Percentiles rank a stretch among this genome's conserved stretches.
Evolutionary conservation across 192 early-diverging fungal species (phyloP).

Genomic region (Podila verticillata): DNA sequence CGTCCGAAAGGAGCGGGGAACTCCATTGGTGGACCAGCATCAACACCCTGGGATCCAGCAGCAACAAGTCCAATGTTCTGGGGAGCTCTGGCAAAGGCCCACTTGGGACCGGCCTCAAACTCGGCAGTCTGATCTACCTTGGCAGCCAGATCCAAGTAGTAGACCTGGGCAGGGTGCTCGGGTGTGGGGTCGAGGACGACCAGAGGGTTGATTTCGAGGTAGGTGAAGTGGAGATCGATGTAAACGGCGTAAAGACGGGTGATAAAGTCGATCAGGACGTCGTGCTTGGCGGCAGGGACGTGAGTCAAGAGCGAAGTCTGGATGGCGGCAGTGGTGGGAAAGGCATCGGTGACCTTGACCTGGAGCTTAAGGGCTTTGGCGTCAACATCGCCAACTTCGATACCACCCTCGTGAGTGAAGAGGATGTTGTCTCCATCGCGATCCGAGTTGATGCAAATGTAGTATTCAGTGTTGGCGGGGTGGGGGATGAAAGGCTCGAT

Average conservation of each 20-base stretch:
- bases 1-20: slow-evolving; percentile 99
- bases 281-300: slow-evolving; percentile 72
- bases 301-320: slow-evolving; percentile 72
- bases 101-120: slow-evolving; percentile 95
- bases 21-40: slow-evolving; percentile 89
- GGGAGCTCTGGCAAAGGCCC: slow-evolving; percentile 86
- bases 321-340: slow-evolving; percentile 76
- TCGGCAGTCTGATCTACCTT: slow-evolving; percentile 99
- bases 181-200: slow-evolving; percentile 85
- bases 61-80: slow-evolving; percentile 57
- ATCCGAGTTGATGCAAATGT: slow-evolving; percentile 95
- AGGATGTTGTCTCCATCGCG: slow-evolving; percentile 96
- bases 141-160: slow-evolving; percentile 95
- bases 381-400: slow-evolving; percentile 98
- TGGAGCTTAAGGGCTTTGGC: slow-evolving; percentile 92
- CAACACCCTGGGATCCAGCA: slow-evolving; percentile 50
- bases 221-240: slow-evolving; percentile 97
- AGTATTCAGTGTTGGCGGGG: slow-evolving; percentile 92
- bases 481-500: slow-evolving; percentile 96
- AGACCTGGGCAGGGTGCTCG: slow-evolving; percentile 72
- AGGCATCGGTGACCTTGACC: slow-evolving; percentile 80
- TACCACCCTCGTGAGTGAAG: slow-evolving; percentile 98
- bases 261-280: slow-evolving; percentile 90
- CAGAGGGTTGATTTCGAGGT: slow-evolving; percentile 99
- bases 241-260: slow-evolving; percentile 94